Evolutionary conservation across 192 early-diverging fungal genomes (phyloP).

Genomic region (Globomyces pollinis-pini): DNA sequence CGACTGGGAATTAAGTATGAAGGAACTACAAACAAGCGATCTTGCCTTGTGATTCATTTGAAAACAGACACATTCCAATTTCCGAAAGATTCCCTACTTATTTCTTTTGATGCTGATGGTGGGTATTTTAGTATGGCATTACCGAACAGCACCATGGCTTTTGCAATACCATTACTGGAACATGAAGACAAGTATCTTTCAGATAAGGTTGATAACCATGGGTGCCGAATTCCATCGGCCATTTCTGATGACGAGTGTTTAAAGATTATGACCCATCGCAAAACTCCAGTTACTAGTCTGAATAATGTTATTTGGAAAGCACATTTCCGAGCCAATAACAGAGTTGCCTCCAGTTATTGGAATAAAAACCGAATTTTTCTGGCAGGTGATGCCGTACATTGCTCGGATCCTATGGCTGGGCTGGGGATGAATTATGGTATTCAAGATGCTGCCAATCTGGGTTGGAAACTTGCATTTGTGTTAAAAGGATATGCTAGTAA

Average conservation of each 20-base stretch:
- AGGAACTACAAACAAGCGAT: too few relatives aligned
- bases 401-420: conserved; percentile 23
- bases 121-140: too few relatives aligned
- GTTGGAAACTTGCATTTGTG: conserved; percentile 37
- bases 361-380: conserved; percentile 24
- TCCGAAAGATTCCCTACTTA: too few relatives aligned
- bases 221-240: neutral
- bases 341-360: neutral
- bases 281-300: neutral
- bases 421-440: conserved; percentile 35
- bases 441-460: conserved; percentile 34
- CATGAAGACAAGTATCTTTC: neutral
- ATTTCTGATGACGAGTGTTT: neutral
- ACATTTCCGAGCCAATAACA: neutral
- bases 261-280: neutral
- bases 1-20: neutral
- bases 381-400: conserved; percentile 39
- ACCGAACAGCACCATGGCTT: too few relatives aligned
- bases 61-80: too few relatives aligned
- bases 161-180: neutral
- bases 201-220: neutral
- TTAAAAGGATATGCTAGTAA: neutral
- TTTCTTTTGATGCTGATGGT: too few relatives aligned
- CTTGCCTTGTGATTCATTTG: too few relatives aligned
- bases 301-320: conserved; percentile 11